These are phyloP conservation scores for Pontederia crassipes DNA, from an alignment of 176 grass and related monocot genomes.

Conservation along the genomic window DNA sequence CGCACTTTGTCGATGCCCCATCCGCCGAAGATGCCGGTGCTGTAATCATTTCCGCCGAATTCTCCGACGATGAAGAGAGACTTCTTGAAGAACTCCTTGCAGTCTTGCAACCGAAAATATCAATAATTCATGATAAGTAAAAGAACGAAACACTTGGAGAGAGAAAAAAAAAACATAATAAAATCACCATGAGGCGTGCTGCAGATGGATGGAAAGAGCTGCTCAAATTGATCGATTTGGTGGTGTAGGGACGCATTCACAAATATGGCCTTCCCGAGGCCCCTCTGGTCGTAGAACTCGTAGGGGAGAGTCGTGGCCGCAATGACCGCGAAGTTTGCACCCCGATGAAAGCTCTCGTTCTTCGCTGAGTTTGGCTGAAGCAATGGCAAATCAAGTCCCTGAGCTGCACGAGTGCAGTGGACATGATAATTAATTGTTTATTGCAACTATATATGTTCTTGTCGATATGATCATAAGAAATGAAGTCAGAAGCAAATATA, in stretches of 20 bases:
- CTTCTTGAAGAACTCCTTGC: conserved; percentile 70
- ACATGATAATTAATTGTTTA: neutral
- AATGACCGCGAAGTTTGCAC: conserved; percentile 87
- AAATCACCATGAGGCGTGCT: conserved; percentile 9
- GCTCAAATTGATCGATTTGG: conserved; percentile 65
- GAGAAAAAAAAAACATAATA: too few species aligned
- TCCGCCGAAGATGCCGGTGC: conserved; percentile 69
- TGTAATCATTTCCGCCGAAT: conserved; percentile 97
- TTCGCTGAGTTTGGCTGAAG: conserved; percentile 50
- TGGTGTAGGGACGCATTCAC: conserved; percentile 48
- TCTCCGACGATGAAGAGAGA: conserved; percentile 86
- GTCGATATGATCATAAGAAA: neutral
- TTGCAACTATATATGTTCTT: neutral
- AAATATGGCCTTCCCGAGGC: conserved; percentile 49
- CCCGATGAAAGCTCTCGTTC: conserved; percentile 39
- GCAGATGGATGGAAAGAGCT: conserved; percentile 67
- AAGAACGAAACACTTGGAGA: too few species aligned
- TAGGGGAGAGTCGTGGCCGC: conserved; percentile 54
- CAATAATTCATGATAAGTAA: too few species aligned
- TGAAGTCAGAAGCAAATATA: too few species aligned
- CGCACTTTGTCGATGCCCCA: conserved; percentile 45
- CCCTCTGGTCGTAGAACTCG: conserved; percentile 49
- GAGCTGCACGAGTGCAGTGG: conserved; percentile 21
- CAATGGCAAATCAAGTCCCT: conserved; percentile 52
- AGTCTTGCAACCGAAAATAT: conserved; percentile 36